Conservation (phyloP, 116 monocot genomes). For the Trichopus zeylanicus region DNA sequence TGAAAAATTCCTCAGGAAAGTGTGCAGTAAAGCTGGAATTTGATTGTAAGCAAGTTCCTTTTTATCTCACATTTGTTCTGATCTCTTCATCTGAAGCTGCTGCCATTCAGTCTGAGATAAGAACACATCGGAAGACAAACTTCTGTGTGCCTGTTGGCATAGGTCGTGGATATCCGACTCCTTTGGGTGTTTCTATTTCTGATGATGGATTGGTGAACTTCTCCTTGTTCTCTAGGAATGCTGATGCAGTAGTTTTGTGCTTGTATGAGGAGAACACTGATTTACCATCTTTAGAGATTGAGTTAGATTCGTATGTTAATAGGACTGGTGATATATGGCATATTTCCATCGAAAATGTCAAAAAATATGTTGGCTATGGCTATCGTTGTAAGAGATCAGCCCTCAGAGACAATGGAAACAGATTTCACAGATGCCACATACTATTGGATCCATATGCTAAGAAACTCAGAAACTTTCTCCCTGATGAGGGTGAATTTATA, state of each 20-base stretch:
- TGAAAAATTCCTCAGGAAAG: conserved; percentile 13
- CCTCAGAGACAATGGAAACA: conserved; percentile 24
- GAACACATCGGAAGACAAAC: conserved; percentile 50
- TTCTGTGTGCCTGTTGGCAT: conserved; percentile 77
- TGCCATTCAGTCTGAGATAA: conserved; percentile 24
- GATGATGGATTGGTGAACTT: conserved; percentile 56
- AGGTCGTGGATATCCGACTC: conserved; percentile 44
- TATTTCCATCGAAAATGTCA: conserved; percentile 27
- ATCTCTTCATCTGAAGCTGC: conserved; percentile 4
- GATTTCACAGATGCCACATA: conserved; percentile 32
- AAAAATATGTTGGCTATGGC: conserved; percentile 45
- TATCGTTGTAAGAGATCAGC: conserved; percentile 50
- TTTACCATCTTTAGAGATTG: conserved; percentile 53
- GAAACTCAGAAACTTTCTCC: conserved; percentile 24
- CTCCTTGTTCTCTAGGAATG: conserved; percentile 64
- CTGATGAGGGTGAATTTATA: conserved; percentile 22
- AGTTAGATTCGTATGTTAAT: conserved; percentile 73
- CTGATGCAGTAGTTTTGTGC: conserved; percentile 61
- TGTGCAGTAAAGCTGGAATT: conserved; percentile 38
- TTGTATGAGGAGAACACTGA: conserved; percentile 28
- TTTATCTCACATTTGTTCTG: conserved; percentile 49
- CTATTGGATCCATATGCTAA: conserved; percentile 86
- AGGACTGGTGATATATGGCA: conserved; percentile 81
- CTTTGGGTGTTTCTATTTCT: conserved; percentile 53
- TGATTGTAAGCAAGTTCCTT: conserved; percentile 33